A percentile compares a stretch with the other conserved stretches of the same genome.
These are phyloP conservation scores for Pythium phragmitis DNA, from an alignment of 352 stramenopile species.

Conservation along the genomic window DNA sequence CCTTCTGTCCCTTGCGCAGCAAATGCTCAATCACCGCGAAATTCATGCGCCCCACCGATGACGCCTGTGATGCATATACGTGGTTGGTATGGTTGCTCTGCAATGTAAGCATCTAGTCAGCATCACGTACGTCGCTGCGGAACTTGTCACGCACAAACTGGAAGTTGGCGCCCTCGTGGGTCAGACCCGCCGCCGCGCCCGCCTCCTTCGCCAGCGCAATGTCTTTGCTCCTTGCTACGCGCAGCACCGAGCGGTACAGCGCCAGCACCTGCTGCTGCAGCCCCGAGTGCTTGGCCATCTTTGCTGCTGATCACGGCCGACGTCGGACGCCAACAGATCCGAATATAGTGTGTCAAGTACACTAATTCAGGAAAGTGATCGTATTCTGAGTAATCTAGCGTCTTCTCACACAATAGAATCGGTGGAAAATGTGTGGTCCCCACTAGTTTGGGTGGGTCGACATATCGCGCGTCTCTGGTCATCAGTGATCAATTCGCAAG, in stretches of 20 bases:
- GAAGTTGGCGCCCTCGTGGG: slow-evolving; percentile 26
- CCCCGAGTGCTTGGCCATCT: slow-evolving; percentile 51
- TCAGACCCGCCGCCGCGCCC: slow-evolving; percentile 6
- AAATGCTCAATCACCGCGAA: slow-evolving; percentile 85
- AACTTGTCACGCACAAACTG: slow-evolving; percentile 78
- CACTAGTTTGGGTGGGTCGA: background rate
- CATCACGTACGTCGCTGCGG: slow-evolving; percentile 53
- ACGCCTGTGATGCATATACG: slow-evolving; percentile 29
- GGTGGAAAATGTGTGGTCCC: background rate
- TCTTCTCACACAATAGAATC: no score
- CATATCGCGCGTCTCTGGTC: background rate
- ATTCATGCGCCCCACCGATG: slow-evolving; percentile 60
- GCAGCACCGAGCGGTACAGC: slow-evolving; percentile 69
- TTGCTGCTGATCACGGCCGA: slow-evolving; percentile 14
- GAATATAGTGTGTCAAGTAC: slow-evolving; percentile 1
- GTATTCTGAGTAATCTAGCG: no score
- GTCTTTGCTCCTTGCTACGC: slow-evolving; percentile 62
- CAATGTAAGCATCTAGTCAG: background rate
- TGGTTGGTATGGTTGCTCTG: background rate
- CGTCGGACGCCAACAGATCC: slow-evolving; percentile 9
- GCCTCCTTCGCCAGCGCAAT: slow-evolving; percentile 18
- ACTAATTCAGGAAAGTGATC: background rate
- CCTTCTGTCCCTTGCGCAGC: slow-evolving; percentile 80
- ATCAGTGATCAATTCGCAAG: no score
- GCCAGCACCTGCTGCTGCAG: slow-evolving; percentile 76